These are phyloP conservation scores for Fusarium sp. DNA, from an alignment of 2,329 filamentous ascomycete species.

Conservation along the genomic window DNA sequence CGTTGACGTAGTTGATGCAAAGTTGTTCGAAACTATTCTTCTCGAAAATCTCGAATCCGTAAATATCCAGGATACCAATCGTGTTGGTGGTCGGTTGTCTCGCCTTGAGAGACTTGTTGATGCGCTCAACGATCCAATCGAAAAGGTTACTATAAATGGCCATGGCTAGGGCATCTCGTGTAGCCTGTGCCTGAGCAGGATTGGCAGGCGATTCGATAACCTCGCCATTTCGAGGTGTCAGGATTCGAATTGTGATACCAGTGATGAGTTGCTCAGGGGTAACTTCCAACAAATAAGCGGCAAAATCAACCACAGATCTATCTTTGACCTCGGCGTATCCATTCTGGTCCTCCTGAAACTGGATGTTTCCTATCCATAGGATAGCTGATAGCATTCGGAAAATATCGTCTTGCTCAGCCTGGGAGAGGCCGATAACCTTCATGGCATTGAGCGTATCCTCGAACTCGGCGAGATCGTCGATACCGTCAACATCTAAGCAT, in stretches of 20 bases:
- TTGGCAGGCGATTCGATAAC: slow-evolving; percentile 85
- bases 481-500: slow-evolving; percentile 93
- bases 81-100: slow-evolving; percentile 82
- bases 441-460: slow-evolving; percentile 93
- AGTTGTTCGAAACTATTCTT: slow-evolving; percentile 99
- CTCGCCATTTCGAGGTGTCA: slow-evolving; percentile 76
- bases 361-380: slow-evolving; percentile 94
- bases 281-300: slow-evolving; percentile 93
- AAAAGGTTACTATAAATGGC: slow-evolving; percentile 98
- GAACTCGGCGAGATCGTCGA: slow-evolving; percentile 92
- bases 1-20: slow-evolving; percentile 99
- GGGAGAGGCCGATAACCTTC: slow-evolving; percentile 89
- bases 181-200: slow-evolving; percentile 84
- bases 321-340: slow-evolving; percentile 90
- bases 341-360: slow-evolving; percentile 88
- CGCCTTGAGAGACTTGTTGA: slow-evolving; percentile 89
- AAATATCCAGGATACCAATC: slow-evolving; percentile 98
- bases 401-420: slow-evolving; percentile 93
- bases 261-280: slow-evolving; percentile 84
- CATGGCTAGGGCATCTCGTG: slow-evolving; percentile 91
- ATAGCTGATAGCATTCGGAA: slow-evolving; percentile 95
- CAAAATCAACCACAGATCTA: slow-evolving; percentile 91
- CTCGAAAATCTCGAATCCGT: slow-evolving; percentile 99
- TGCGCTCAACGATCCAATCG: slow-evolving; percentile 95
- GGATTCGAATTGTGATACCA: slow-evolving; percentile 88